A percentile compares a stretch with the other conserved stretches of the same genome.
Evolutionary conservation across 768 basidiomycete species (phyloP).

Genomic region (Podaxis pistillaris): DNA sequence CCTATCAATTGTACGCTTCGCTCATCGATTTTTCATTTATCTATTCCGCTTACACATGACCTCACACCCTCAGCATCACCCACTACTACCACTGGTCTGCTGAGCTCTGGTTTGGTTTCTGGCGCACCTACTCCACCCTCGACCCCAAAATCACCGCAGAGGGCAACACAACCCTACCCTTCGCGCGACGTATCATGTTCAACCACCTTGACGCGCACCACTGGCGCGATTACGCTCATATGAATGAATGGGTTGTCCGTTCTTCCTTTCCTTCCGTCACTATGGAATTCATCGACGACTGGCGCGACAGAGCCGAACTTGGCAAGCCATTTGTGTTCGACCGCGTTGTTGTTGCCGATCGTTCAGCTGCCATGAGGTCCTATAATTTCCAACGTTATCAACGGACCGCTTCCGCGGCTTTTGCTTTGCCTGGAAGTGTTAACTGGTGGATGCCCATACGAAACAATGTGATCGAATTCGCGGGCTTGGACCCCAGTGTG

Average conservation of each 20-base stretch:
- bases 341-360: slow-evolving; percentile 85
- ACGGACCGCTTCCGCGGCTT: slow-evolving; percentile 74
- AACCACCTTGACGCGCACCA: slow-evolving; percentile 68
- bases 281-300: slow-evolving; percentile 82
- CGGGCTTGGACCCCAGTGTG: slow-evolving; percentile 49
- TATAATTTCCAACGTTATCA: slow-evolving; percentile 65
- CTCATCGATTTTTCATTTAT: neutral
- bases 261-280: slow-evolving; percentile 77
- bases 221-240: slow-evolving; percentile 89
- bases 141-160: slow-evolving; percentile 64
- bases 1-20: slow-evolving; percentile 69
- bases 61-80: slow-evolving; percentile 53
- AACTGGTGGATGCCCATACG: slow-evolving; percentile 87
- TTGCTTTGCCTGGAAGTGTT: slow-evolving; percentile 68
- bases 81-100: slow-evolving; percentile 96
- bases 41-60: neutral
- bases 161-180: slow-evolving; percentile 72
- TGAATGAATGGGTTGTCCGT: slow-evolving; percentile 88
- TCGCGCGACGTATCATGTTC: slow-evolving; percentile 75
- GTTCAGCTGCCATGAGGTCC: slow-evolving; percentile 79
- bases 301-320: slow-evolving; percentile 74
- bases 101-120: slow-evolving; percentile 89
- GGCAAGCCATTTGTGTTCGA: slow-evolving; percentile 76
- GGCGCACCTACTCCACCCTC: slow-evolving; percentile 85
- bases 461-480: slow-evolving; percentile 69